Evolutionary conservation across 192 early-diverging fungal genomes (phyloP), one percentile per base, ranked within the genome.

Genomic region (Podila verticillata): DNA sequence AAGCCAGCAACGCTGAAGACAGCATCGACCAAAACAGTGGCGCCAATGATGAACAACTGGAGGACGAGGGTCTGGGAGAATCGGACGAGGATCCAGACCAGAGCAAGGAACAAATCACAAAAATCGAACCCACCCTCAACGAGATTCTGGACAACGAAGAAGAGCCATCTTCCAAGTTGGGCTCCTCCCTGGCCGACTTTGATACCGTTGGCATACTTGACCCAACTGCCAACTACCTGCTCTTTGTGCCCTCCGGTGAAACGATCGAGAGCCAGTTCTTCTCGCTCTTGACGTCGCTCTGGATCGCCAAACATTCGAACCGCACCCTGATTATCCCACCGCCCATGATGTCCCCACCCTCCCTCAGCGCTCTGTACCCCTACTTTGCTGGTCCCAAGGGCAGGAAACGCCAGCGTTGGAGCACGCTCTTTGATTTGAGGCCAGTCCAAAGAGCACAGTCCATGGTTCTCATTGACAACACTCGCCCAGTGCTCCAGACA

Each of bases 241-340:
- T 80, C 10, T 80, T 72, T 65, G 47, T 80, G 4, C 77, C 77
- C 30, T 80, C 70, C 5, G 77, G 77, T 12, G 61, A 80, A 26
- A 80, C 77, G 17, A 80, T 80, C 54, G 77, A 80, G 28, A 66
- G 61, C 28, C 77, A 80, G 31, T 72, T 66, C 57, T 80, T 72
- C 26, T 68, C 70, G 0, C 49, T 80, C 15, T 17, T 72, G n/a
- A 80, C 77, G 7, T 61, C 77, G 8, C 54, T 80, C 51, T 80
- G 77, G 77, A 80, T 80, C 31, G 77, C 77, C 34, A 80, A 60
- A 29, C 77, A 80, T 34, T 80, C 77, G 2, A 72, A 72, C 34
- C 70, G 77, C 5, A 80, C 77, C 2, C 39, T 80, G 26, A 72
- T 80, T 15, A 51, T 72, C 15, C 65, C 77, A 6, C 77, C 77